A percentile compares a stretch with the other conserved stretches of the same genome.
These are phyloP conservation scores for Acanthamoeba quina DNA, from an alignment of 208 protist genomes.

Conservation along the genomic window DNA sequence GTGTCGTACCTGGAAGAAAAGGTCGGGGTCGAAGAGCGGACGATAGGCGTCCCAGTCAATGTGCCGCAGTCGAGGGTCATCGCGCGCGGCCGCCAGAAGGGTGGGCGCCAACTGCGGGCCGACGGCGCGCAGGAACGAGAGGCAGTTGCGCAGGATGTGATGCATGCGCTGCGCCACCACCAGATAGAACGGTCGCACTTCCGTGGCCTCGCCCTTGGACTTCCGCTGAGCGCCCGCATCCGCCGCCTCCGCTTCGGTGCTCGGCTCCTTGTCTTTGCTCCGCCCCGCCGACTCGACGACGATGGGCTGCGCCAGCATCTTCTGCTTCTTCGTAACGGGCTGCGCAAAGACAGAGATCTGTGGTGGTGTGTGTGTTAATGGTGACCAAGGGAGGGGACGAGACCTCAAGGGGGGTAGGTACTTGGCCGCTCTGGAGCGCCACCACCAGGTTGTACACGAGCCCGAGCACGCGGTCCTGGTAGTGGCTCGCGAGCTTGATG, in stretches of 20 bases:
- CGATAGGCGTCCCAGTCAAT: slow-evolving; percentile 45
- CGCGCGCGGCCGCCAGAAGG: neutral
- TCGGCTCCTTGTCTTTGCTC: neutral
- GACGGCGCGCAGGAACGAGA: slow-evolving; percentile 60
- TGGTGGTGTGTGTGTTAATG: neutral
- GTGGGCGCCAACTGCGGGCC: slow-evolving; percentile 5
- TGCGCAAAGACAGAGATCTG: slow-evolving; percentile 4
- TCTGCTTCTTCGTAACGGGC: slow-evolving; percentile 60
- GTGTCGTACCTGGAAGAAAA: neutral
- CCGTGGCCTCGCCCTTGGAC: neutral
- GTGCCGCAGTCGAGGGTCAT: neutral
- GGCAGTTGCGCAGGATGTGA: slow-evolving; percentile 44
- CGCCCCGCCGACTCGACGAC: neutral
- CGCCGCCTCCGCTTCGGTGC: neutral
- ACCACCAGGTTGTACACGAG: slow-evolving; percentile 22
- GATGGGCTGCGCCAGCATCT: slow-evolving; percentile 29
- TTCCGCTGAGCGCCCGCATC: neutral
- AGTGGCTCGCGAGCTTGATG: slow-evolving; percentile 1
- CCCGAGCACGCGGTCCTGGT: slow-evolving; percentile 5
- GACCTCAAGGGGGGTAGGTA: neutral
- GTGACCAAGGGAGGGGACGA: neutral
- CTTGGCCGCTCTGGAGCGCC: neutral
- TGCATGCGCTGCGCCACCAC: slow-evolving; percentile 43
- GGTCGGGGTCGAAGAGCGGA: slow-evolving; percentile 23
- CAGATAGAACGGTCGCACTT: slow-evolving; percentile 52